Percentiles rank a stretch among this genome's conserved stretches.
phyloP scores from a whole-genome alignment of 495 filamentous ascomycete genomes.

The Lophiostoma macrostomum region DNA sequence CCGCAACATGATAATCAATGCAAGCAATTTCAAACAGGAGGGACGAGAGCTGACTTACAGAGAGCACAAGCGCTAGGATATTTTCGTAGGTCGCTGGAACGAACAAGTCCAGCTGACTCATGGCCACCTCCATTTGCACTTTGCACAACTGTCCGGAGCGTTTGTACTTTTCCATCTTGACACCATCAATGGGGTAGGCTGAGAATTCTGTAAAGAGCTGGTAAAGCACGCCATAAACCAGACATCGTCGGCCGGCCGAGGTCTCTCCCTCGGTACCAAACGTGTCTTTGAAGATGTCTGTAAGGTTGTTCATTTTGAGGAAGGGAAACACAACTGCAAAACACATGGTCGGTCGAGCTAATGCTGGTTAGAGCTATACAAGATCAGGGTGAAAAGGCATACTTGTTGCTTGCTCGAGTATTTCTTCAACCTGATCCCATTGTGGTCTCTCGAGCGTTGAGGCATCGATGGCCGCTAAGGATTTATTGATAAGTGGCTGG shows the following conservation, averaged over 20 bases:
- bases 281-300: slow-evolving; percentile 56
- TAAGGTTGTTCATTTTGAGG: slow-evolving; percentile 52
- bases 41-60: slow-evolving; percentile 43
- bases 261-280: slow-evolving; percentile 60
- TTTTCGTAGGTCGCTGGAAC: slow-evolving; percentile 58
- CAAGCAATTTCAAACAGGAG: too few species aligned
- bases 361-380: background rate
- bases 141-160: slow-evolving; percentile 48
- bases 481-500: background rate
- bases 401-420: slow-evolving; percentile 14
- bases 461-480: slow-evolving; percentile 6
- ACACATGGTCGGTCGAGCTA: slow-evolving; percentile 16
- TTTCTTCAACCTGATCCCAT: slow-evolving; percentile 12
- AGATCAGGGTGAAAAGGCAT: background rate
- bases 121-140: slow-evolving; percentile 56
- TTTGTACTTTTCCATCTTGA: slow-evolving; percentile 20
- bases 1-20: too few species aligned
- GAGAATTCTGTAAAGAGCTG: slow-evolving; percentile 53
- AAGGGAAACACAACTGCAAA: slow-evolving; percentile 26
- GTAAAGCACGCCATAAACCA: slow-evolving; percentile 56
- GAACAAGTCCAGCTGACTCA: slow-evolving; percentile 56
- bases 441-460: slow-evolving; percentile 21
- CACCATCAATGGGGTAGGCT: background rate
- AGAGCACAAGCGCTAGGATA: slow-evolving; percentile 57
- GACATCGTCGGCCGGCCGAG: slow-evolving; percentile 54